phyloP scores from a whole-genome alignment of 148 eudicot genomes.

The Arctostaphylos glauca region DNA sequence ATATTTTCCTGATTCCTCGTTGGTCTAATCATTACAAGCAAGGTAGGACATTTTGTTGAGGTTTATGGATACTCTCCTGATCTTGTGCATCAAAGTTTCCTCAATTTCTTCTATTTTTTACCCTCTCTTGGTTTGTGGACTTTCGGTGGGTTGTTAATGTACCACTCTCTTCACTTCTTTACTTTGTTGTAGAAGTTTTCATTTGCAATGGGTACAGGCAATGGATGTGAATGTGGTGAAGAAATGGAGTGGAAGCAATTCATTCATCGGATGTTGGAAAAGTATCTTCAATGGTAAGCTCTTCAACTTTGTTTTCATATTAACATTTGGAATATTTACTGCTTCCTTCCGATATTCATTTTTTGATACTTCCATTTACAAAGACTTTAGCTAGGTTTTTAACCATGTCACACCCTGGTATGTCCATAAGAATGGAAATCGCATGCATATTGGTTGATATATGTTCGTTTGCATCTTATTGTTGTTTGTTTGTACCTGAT shows the following conservation, averaged over 20 bases:
- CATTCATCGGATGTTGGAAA: background rate
- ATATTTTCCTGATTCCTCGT: background rate
- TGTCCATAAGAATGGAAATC: too few relatives aligned
- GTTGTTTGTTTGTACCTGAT: too few relatives aligned
- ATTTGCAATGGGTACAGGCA: conserved; percentile 12
- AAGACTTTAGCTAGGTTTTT: background rate
- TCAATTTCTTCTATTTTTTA: background rate
- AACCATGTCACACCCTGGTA: background rate
- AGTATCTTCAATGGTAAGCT: conserved; percentile 7
- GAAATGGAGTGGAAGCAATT: conserved; percentile 2
- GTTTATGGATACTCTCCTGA: background rate
- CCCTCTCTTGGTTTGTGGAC: background rate
- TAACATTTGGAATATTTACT: background rate
- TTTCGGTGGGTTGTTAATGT: background rate
- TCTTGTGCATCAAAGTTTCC: background rate
- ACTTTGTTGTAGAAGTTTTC: conserved; percentile 6
- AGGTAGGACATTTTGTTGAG: background rate
- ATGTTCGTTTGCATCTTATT: too few relatives aligned
- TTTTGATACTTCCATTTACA: background rate
- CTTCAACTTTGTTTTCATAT: background rate
- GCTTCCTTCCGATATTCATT: background rate
- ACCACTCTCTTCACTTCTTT: background rate
- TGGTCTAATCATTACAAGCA: background rate
- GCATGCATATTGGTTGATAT: too few relatives aligned
- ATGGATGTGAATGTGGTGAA: background rate